Evolutionary conservation across 2,329 filamentous ascomycete genomes (phyloP), one percentile per base, ranked within the genome.

Genomic region (Xylariales sp.): DNA sequence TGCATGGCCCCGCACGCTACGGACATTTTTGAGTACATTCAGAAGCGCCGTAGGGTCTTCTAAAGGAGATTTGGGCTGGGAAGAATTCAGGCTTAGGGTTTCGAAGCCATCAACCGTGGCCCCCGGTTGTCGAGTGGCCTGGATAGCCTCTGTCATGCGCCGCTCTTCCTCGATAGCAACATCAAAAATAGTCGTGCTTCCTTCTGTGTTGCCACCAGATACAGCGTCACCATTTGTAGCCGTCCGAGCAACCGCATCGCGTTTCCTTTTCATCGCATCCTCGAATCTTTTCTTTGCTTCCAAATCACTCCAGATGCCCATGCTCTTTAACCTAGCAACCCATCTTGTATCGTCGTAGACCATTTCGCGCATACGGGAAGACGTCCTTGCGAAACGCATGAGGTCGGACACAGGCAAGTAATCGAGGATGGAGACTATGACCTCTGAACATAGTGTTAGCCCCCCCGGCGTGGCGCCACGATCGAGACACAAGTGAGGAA

Each of bases 291-390:
- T 89, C 68, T 94, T 87, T 4, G 96, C 96, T 78, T 97, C 95
- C 3, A 83, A 80, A 78, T 99, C 96, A 76, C 97, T 91, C 96
- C 96, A 99, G 72, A 92, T 91, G 1, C 91, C 93, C 90, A 99
- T 97, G 66, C 87, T 90, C 78, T 92, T 92, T 62, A 99, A 81
- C 70, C 93, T 88, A 71, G 93, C 89, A 46, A 98, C 92, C 96
- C 96, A 99, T 82, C 95, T 88, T 57, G 94, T 93, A 80, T 99
- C 96, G 79, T 99, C 96, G 81, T 98, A 99, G 3, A 97, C 94
- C 94, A 99, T 99, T 81, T 99, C 96, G 77, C 92, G 91, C 86
- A 98, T 89, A 68, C 93, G 92, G 77, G 89, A 91, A 66, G 93
- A 97, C 30, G 92, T 90, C 70, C 91, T 90, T 52, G 96, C 95